These are phyloP conservation scores for Fistulifera pelliculosa DNA, from an alignment of 108 stramenopile genomes.

Conservation along the genomic window DNA sequence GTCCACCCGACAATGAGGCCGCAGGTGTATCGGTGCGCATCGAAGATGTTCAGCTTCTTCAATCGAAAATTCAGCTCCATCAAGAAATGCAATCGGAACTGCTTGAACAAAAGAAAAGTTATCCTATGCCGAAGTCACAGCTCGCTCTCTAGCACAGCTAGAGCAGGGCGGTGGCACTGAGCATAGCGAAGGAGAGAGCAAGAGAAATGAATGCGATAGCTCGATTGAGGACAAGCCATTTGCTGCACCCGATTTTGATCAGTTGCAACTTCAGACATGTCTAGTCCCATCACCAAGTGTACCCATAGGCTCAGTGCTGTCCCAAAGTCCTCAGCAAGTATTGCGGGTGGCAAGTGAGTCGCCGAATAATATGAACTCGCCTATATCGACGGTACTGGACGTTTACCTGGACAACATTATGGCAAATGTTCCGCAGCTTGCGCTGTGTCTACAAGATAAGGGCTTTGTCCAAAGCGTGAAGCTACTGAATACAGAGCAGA, in stretches of 20 bases:
- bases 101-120: conserved; percentile 13
- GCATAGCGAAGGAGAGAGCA: conserved; percentile 1
- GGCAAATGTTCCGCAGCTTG: conserved; percentile 82
- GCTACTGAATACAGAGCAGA: conserved; percentile 57
- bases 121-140: background rate
- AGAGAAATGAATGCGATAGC: background rate
- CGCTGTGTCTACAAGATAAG: conserved; percentile 67
- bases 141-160: background rate
- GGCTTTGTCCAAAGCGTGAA: conserved; percentile 79
- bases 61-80: conserved; percentile 16
- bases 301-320: conserved; percentile 21
- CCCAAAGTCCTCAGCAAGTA: conserved; percentile 1
- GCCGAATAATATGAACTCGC: conserved; percentile 23
- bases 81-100: conserved; percentile 11
- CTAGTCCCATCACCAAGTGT: conserved; percentile 44
- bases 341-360: conserved; percentile 1
- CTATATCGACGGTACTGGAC: conserved; percentile 64
- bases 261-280: conserved; percentile 56
- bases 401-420: conserved; percentile 82
- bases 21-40: conserved; percentile 39
- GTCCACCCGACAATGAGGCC: background rate
- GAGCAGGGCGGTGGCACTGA: background rate
- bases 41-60: conserved; percentile 42
- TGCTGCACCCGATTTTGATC: conserved; percentile 24
- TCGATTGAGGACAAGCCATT: conserved; percentile 1